Base-by-base conservation (phyloP, 208 protist species). In the Balamuthia mandrillaris region DNA sequence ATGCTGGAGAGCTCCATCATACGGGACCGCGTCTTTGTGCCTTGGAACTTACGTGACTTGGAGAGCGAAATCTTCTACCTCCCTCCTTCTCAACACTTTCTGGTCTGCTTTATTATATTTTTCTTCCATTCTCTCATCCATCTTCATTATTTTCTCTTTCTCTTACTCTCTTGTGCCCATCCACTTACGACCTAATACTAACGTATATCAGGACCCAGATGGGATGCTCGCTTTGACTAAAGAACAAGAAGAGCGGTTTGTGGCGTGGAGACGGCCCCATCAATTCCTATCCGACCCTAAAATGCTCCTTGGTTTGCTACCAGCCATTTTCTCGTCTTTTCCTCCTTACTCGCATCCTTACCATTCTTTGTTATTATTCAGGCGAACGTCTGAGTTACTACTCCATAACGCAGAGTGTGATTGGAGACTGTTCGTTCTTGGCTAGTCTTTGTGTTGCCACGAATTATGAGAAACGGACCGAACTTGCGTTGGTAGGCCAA, bases 351-450 rank as follows among this genome's bases (percentile, higher is more conserved):
- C 5, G 33, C 41, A 33, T 56, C 14, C n/a, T n/a, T n/a, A n/a
- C n/a, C n/a, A n/a, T n/a, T n/a, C n/a, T n/a, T n/a, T n/a, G n/a
- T n/a, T n/a, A n/a, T n/a, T 42, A 31, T 21, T 60, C 2, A 82
- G 74, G 74, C 21, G 74, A 82, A 5, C 39, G 52, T 5, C n/a
- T 82, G 54, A 82, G 74, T 47, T 52, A 45, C 7, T 82, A 82
- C 39, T 31, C 74, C 1, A 42, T 82, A 39, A 82, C 74, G 12
- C 74, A 82, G 39, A 82, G 74, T 35, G 29, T 82, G 6, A 9
- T 82, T 31, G 74, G 74, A 18, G 74, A 82, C 54, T 82, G 74
- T 42, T 31, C 74, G 16, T 82, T 82, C 51, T 35, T 82, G 7
- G 74, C 74, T 35, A 49, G 51, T 5, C 51, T 82, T 0, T 18